Evolutionary conservation across 495 filamentous ascomycete genomes (phyloP), one percentile per base, ranked within the genome.

Genomic region (Cairneyella variabilis): DNA sequence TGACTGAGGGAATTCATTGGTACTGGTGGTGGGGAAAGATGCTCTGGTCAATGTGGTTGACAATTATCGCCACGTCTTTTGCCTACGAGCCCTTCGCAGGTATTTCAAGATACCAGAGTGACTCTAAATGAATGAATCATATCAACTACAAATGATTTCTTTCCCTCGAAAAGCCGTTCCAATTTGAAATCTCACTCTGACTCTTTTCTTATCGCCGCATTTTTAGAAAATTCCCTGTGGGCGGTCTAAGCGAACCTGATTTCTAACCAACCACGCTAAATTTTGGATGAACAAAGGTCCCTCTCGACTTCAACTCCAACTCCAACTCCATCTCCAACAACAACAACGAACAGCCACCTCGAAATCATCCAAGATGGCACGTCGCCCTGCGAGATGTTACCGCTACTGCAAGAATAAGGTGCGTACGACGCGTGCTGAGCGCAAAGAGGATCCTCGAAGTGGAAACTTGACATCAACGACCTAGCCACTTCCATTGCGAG

Each of bases 331-430:
- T 37, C 47, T 48, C 57, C 66, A 67, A 63, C 67, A 64, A 70
- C 66, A 60, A 58, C 63, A 58, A 64, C 46, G 63, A 59, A 78
- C 65, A 73, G 65, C 70, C 72, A 71, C 71, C 71, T 68, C 71
- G 71, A 72, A 77, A 83, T 71, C 78, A 76, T 75, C 84, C 84
- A 88, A 83, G 76, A 98, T 98, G 93, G 93, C 93, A 69, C 88
- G 93, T 72, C 89, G 93, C 82, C 93, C 93, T 65, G 93, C 93
- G 64, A 83, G 95, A 78, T 98, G 93, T 78, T 98, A 98, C 85
- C 91, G 93, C 74, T 98, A 98, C 85, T 98, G 93, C 90, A 97
- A 97, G 90, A 97, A 97, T 86, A 96, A 96, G 92, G 89, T 93
- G 72, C 75, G 85, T 80, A 56, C 37, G 18, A 34, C 58, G 18